Conservation (phyloP, 2,329 filamentous ascomycete species). For the Diplodia corticola region DNA sequence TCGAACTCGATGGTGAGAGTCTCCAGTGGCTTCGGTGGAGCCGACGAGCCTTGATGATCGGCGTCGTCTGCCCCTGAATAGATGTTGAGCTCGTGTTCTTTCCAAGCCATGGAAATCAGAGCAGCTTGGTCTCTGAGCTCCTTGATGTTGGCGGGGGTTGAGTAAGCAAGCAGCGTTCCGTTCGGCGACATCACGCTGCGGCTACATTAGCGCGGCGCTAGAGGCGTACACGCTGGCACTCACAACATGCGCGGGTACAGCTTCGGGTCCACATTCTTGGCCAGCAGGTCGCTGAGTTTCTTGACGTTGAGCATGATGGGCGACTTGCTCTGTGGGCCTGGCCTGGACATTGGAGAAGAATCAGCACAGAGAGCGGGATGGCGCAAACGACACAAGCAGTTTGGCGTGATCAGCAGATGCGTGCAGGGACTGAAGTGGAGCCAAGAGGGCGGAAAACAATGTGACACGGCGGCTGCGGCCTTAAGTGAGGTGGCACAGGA, state of each 20-base stretch:
- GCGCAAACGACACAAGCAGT: constrained; percentile 13
- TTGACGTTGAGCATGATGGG: constrained; percentile 45
- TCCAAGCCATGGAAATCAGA: constrained; percentile 52
- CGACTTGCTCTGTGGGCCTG: constrained; percentile 6
- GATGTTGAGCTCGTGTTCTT: constrained; percentile 40
- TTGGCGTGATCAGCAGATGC: constrained; percentile 22
- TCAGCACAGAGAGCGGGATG: not conserved
- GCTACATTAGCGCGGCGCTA: not conserved
- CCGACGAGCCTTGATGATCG: constrained; percentile 16
- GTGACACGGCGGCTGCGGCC: constrained; percentile 10
- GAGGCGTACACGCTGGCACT: constrained; percentile 26
- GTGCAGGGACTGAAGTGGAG: constrained; percentile 13
- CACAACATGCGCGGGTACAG: constrained; percentile 47
- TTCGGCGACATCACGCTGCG: constrained; percentile 52
- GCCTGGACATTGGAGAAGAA: constrained; percentile 9
- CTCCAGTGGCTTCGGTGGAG: constrained; percentile 34
- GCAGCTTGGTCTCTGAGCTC: constrained; percentile 52
- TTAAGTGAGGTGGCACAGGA: constrained; percentile 5
- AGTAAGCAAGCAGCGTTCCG: constrained; percentile 53
- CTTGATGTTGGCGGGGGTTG: constrained; percentile 49
- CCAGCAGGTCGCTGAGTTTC: constrained; percentile 45
- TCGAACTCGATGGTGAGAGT: constrained; percentile 51
- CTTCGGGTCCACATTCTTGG: constrained; percentile 44
- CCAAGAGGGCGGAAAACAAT: constrained; percentile 11
- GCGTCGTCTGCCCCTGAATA: not conserved